Base-by-base conservation (phyloP, 2,329 filamentous ascomycete genomes). In the Drechslera avenae region DNA sequence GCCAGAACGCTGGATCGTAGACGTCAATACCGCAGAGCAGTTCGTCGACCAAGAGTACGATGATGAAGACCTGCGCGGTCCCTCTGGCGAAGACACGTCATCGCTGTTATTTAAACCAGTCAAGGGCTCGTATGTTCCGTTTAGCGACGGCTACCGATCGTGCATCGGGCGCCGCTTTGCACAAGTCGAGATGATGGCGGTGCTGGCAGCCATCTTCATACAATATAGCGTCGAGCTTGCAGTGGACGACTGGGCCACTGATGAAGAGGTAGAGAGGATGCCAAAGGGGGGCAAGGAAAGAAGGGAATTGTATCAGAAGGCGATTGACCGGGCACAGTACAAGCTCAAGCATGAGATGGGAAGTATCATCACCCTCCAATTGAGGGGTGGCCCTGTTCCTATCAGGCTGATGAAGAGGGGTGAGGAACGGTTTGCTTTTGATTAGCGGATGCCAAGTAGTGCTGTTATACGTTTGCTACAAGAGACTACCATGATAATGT, bases 341-440 rank as follows among this genome's bases (percentile, higher is more conserved):
- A 78, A 82, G 45, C 66, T 91, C 40, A 73, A 72, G 49, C 74
- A 77, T 26, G 85, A 76, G 12, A 77, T 87, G 60, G 79, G 75
- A 21, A 82, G 82, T n/a, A 73, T 89, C 49, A 79, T 93, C 53
- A 91, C 89, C 52, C 76, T 93, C 59, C 89, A 90, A 75, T 77
- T 93, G 71, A 79, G 72, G 32, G 69, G 85, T 23, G 76, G 76
- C 5, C 76, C 81, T 46, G 83, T 93, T 28, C 86, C 87, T 0
- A 75, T 93, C 33, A 76, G 88, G 56, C 73, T 93, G 57, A 86
- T 90, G 8, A 84, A 76, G 75, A 83, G 86, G 59, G 89, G 89
- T 0, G 74, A 82, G 57, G 90, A 92, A 78, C 81, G 81, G 63
- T 91, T 92, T 73, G 59, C 59, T 52, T 72, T 64, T 59, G 60